A percentile compares a stretch with the other conserved stretches of the same genome.
These are phyloP conservation scores for Amaranthus hypochondriacus DNA, from an alignment of 148 eudicot species.

Conservation along the genomic window DNA sequence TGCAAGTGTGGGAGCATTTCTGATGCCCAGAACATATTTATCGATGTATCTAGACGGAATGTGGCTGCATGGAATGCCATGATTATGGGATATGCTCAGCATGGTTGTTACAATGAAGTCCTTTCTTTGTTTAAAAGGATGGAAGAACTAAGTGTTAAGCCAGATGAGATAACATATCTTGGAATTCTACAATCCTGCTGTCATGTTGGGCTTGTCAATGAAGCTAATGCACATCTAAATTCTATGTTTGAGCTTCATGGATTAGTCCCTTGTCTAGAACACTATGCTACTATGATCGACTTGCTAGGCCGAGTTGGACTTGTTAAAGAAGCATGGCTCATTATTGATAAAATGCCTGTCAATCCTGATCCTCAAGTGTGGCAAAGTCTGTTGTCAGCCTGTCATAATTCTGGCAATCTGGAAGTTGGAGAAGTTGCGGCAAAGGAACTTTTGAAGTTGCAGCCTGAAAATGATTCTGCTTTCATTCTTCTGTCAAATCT, in stretches of 20 bases:
- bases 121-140: slow-evolving; percentile 30
- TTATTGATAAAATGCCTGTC: slow-evolving; percentile 49
- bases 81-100: slow-evolving; percentile 59
- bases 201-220: slow-evolving; percentile 44
- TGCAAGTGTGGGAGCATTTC: slow-evolving; percentile 54
- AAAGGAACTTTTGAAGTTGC: slow-evolving; percentile 42
- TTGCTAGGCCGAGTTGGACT: slow-evolving; percentile 54
- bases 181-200: slow-evolving; percentile 59
- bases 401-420: slow-evolving; percentile 33
- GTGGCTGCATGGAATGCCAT: slow-evolving; percentile 63
- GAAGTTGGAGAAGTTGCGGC: slow-evolving; percentile 49
- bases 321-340: slow-evolving; percentile 42
- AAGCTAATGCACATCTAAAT: slow-evolving; percentile 39
- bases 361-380: slow-evolving; percentile 55
- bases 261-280: slow-evolving; percentile 49
- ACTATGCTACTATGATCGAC: slow-evolving; percentile 54
- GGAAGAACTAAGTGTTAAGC: slow-evolving; percentile 31
- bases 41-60: slow-evolving; percentile 27
- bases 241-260: slow-evolving; percentile 49
- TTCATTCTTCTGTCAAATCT: slow-evolving; percentile 48
- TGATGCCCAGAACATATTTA: slow-evolving; percentile 41
- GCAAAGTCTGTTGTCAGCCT: slow-evolving; percentile 58
- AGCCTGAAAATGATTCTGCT: slow-evolving; percentile 59
- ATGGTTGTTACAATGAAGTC: slow-evolving; percentile 37
- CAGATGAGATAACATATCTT: slow-evolving; percentile 58